phyloP scores from a whole-genome alignment of 352 stramenopile genomes.

The Phytophthora colocasiae region DNA sequence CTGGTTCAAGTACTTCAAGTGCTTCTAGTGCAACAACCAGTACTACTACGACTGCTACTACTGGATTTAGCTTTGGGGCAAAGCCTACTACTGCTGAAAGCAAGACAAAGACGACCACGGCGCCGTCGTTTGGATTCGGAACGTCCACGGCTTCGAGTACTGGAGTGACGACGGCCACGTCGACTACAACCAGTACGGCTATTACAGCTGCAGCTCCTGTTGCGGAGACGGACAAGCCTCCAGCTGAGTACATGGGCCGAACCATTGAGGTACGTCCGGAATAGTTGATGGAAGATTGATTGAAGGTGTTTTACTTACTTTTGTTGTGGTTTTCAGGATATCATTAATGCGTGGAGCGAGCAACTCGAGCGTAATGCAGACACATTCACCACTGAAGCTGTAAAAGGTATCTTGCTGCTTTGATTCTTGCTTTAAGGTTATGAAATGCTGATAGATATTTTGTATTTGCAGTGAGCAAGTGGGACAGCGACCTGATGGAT shows the following conservation, averaged over 20 bases:
- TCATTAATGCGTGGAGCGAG: slow-evolving; percentile 92
- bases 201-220: slow-evolving; percentile 45
- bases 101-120: slow-evolving; percentile 35
- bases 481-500: slow-evolving; percentile 87
- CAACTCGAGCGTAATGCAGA: slow-evolving; percentile 86
- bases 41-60: slow-evolving; percentile 20
- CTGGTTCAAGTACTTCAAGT: slow-evolving; percentile 18
- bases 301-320: not conserved
- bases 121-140: slow-evolving; percentile 38
- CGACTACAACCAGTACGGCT: slow-evolving; percentile 32
- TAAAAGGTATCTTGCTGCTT: slow-evolving; percentile 62
- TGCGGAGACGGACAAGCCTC: slow-evolving; percentile 66
- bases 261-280: slow-evolving; percentile 71
- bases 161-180: slow-evolving; percentile 21
- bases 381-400: slow-evolving; percentile 88
- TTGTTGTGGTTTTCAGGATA: slow-evolving; percentile 52
- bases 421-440: not conserved
- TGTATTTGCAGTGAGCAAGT: slow-evolving; percentile 71
- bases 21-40: slow-evolving; percentile 13
- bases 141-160: slow-evolving; percentile 33
- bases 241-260: slow-evolving; percentile 85
- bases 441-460: not conserved
- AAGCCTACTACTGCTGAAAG: slow-evolving; percentile 33
- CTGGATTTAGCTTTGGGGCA: slow-evolving; percentile 56
- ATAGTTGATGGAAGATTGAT: not conserved